These are phyloP conservation scores for Pyricularia sp. DNA, from an alignment of 2,329 filamentous ascomycete species.

Conservation along the genomic window DNA sequence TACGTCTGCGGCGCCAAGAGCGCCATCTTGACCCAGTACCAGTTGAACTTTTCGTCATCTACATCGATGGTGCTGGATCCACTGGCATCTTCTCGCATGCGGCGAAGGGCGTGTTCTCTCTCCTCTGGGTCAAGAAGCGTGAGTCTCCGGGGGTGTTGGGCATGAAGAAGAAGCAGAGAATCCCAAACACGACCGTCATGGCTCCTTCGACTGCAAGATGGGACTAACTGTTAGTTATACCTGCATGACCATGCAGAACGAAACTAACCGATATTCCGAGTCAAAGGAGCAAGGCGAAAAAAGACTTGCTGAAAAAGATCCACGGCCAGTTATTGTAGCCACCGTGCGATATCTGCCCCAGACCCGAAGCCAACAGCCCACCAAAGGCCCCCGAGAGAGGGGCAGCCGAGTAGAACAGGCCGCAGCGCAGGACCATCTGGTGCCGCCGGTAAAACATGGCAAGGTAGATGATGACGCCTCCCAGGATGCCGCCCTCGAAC, in stretches of 20 bases:
- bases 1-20: slow-evolving; percentile 19
- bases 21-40: slow-evolving; percentile 27
- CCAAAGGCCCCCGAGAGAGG: slow-evolving; percentile 59
- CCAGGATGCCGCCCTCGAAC: slow-evolving; percentile 47
- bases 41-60: slow-evolving; percentile 26
- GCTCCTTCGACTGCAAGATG: slow-evolving; percentile 40
- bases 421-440: slow-evolving; percentile 25
- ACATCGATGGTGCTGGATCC: slow-evolving; percentile 17
- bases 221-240: background rate
- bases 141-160: slow-evolving; percentile 17
- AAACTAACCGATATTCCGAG: too few relatives aligned
- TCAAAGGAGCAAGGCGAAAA: too few relatives aligned
- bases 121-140: slow-evolving; percentile 17
- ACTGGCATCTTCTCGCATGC: slow-evolving; percentile 15
- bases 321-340: slow-evolving; percentile 31
- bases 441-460: slow-evolving; percentile 54
- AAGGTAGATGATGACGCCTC: slow-evolving; percentile 45
- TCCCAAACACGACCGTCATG: slow-evolving; percentile 48
- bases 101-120: slow-evolving; percentile 11
- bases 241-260: too few relatives aligned
- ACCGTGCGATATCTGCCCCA: slow-evolving; percentile 38
- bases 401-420: slow-evolving; percentile 62
- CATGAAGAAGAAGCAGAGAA: slow-evolving; percentile 42
- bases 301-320: slow-evolving; percentile 33
- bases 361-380: slow-evolving; percentile 49